A percentile compares a stretch with the other conserved stretches of the same genome.
Conservation (phyloP, 140 eudicot genomes). For the Stevia rebaudiana region DNA sequence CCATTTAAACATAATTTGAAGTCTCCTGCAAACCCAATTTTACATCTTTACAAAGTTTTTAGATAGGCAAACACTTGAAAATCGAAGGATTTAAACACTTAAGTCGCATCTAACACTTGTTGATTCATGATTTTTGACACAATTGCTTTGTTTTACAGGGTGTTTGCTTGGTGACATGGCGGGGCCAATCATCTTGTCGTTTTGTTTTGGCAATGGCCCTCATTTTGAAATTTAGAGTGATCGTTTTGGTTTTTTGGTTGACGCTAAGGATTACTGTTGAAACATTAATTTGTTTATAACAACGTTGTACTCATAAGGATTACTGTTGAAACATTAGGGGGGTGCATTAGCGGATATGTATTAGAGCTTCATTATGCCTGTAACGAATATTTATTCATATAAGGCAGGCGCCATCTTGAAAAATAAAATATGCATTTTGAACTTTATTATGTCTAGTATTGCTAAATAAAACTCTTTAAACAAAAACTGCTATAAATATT, state of each 20-base stretch:
- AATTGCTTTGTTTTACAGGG: slow-evolving; percentile 44
- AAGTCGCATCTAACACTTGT: background rate
- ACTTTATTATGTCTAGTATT: too few relatives aligned
- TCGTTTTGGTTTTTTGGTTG: slow-evolving; percentile 7
- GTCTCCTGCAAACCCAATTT: too few relatives aligned
- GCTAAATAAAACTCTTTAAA: too few relatives aligned
- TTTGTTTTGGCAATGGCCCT: slow-evolving; percentile 31
- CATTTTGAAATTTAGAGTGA: slow-evolving; percentile 21
- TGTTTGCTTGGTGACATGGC: slow-evolving; percentile 79
- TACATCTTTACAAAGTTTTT: too few relatives aligned
- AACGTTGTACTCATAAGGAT: slow-evolving; percentile 11
- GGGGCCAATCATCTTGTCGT: slow-evolving; percentile 69
- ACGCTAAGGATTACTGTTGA: too few relatives aligned
- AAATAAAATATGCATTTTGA: slow-evolving; percentile 18
- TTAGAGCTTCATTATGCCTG: slow-evolving; percentile 2
- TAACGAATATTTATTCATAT: background rate
- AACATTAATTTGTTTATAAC: slow-evolving; percentile 8
- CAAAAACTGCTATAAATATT: too few relatives aligned
- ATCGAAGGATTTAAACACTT: background rate
- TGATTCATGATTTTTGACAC: background rate
- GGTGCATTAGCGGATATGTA: background rate
- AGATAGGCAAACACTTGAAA: too few relatives aligned
- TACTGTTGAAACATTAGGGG: background rate
- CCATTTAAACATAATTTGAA: too few relatives aligned
- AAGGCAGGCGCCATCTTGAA: too few relatives aligned